phyloP scores from a whole-genome alignment of 208 protist species.

The Leishmania tarentolae region DNA sequence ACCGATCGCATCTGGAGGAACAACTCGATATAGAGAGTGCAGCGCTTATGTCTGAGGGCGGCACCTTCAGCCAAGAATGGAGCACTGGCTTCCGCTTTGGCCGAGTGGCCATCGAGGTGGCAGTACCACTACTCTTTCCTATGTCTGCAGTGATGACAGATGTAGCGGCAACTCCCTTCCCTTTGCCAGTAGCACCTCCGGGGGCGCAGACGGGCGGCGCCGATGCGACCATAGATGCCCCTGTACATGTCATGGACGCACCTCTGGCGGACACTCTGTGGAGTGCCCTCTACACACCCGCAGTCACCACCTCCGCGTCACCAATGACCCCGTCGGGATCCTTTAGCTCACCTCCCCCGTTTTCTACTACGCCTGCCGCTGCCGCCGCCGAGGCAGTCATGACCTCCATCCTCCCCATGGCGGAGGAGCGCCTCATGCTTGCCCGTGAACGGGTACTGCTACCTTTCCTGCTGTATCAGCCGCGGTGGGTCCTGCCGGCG shows the following conservation, averaged over 20 bases:
- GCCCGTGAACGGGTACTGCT: conserved; percentile 49
- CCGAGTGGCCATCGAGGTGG: conserved; percentile 11
- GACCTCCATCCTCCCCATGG: neutral
- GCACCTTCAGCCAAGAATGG: neutral
- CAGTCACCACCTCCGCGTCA: neutral
- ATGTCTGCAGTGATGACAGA: neutral
- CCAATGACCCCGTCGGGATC: neutral
- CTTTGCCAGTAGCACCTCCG: neutral
- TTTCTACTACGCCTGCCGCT: neutral
- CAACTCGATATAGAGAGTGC: conserved; percentile 3
- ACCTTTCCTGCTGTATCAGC: conserved; percentile 38
- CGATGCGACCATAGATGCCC: neutral
- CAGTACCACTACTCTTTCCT: neutral
- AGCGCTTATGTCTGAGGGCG: neutral
- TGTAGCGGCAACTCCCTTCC: neutral
- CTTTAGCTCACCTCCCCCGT: neutral
- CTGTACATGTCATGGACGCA: neutral
- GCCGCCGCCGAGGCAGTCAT: neutral
- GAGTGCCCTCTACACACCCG: conserved; percentile 14
- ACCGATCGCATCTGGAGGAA: conserved; percentile 4
- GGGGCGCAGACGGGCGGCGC: neutral
- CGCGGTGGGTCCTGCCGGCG: conserved; percentile 3
- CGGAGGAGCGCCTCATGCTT: conserved; percentile 24
- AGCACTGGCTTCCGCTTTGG: neutral
- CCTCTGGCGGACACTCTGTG: conserved; percentile 23